Conservation (phyloP, 352 stramenopile genomes). For the Globisporangium solare region DNA sequence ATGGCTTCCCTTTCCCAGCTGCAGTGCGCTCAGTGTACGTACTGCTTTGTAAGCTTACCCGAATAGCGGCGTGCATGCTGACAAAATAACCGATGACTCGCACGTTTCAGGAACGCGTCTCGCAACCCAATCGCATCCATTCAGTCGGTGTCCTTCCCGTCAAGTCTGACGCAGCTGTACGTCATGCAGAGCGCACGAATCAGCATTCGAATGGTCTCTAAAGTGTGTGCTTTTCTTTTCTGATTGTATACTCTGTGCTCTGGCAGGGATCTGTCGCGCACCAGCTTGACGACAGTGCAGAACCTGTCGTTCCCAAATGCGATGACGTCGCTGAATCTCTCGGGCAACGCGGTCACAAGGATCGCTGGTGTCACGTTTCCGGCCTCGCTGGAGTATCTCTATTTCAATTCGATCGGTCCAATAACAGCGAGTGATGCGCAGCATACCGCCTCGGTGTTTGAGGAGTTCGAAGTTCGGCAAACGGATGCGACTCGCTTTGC, state of each 20-base stretch:
- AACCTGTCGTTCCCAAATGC: slow-evolving; percentile 30
- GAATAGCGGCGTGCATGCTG: background rate
- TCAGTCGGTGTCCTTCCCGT: slow-evolving; percentile 18
- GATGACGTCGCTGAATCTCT: slow-evolving; percentile 28
- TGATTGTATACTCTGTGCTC: background rate
- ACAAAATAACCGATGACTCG: background rate
- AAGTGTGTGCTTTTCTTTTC: background rate
- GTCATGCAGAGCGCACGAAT: slow-evolving; percentile 2
- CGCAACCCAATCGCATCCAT: slow-evolving; percentile 29
- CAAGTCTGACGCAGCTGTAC: slow-evolving; percentile 27
- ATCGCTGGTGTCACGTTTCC: slow-evolving; percentile 33
- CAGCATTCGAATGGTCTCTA: background rate
- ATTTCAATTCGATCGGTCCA: slow-evolving; percentile 14
- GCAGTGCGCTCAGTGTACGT: slow-evolving; percentile 27
- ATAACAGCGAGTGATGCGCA: slow-evolving; percentile 2
- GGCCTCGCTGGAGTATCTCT: slow-evolving; percentile 18
- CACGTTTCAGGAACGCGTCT: slow-evolving; percentile 26
- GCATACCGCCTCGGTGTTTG: slow-evolving; percentile 9
- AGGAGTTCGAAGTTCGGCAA: slow-evolving; percentile 38
- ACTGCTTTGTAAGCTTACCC: slow-evolving; percentile 6
- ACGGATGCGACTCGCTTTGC: slow-evolving; percentile 26
- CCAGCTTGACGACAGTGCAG: slow-evolving; percentile 21
- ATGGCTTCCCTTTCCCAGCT: slow-evolving; percentile 22
- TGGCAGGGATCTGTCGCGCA: slow-evolving; percentile 15
- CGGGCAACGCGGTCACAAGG: slow-evolving; percentile 28